A percentile compares a stretch with the other conserved stretches of the same genome.
These are phyloP conservation scores for Curvularia lunata DNA, from an alignment of 2,329 filamentous ascomycete species.

Conservation along the genomic window DNA sequence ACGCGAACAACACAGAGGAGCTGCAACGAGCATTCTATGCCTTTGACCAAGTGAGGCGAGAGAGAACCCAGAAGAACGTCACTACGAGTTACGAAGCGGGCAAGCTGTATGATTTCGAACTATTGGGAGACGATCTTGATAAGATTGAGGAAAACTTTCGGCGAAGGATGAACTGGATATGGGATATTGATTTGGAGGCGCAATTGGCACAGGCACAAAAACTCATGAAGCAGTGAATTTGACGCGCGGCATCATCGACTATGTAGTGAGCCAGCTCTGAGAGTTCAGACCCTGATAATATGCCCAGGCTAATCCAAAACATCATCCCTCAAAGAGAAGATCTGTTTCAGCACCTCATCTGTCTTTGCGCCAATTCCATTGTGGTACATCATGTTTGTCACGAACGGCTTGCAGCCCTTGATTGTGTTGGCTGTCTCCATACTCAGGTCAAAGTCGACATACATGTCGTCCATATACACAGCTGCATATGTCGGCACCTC, in stretches of 20 bases:
- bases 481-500: conserved; percentile 86
- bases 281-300: not conserved
- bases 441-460: conserved; percentile 79
- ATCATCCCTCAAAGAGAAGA: conserved; percentile 80
- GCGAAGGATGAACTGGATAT: conserved; percentile 50
- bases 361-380: conserved; percentile 76
- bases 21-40: conserved; percentile 45
- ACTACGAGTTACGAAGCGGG: conserved; percentile 40
- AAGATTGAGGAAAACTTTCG: conserved; percentile 44
- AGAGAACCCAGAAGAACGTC: conserved; percentile 39
- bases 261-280: not conserved
- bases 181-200: conserved; percentile 48
- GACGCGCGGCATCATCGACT: not conserved
- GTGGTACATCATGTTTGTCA: conserved; percentile 89
- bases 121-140: conserved; percentile 47
- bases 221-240: conserved; percentile 24
- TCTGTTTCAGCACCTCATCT: conserved; percentile 75
- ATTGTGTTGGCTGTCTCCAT: conserved; percentile 76
- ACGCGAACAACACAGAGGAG: conserved; percentile 32
- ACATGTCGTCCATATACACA: conserved; percentile 88
- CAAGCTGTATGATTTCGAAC: conserved; percentile 51
- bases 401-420: conserved; percentile 76
- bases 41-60: conserved; percentile 38
- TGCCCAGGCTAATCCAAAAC: conserved; percentile 59
- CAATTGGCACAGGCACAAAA: conserved; percentile 44